These are phyloP conservation scores for Cordyceps sp. DNA, from an alignment of 2,329 filamentous ascomycete genomes.

Conservation along the genomic window DNA sequence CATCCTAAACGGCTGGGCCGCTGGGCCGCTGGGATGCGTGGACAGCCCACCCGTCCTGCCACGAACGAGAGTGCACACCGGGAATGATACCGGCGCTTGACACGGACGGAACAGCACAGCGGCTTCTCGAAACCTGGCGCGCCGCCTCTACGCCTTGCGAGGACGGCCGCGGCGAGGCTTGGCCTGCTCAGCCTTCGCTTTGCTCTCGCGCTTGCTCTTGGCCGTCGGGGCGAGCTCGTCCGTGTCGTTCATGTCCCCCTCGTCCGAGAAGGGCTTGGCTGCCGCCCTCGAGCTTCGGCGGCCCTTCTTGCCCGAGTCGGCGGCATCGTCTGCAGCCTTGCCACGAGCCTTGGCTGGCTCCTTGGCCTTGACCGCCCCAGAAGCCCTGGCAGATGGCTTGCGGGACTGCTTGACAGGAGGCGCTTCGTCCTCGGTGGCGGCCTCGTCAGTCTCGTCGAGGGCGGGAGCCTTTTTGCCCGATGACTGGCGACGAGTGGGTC, in stretches of 20 bases:
- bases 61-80: no score
- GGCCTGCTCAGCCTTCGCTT: slow-evolving; percentile 8
- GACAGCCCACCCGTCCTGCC: no score
- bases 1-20: no score
- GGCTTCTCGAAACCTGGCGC: neutral
- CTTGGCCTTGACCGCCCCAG: slow-evolving; percentile 1
- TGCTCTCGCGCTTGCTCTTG: slow-evolving; percentile 11
- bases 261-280: slow-evolving; percentile 2
- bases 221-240: slow-evolving; percentile 12
- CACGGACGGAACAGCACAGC: neutral
- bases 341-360: slow-evolving; percentile 1
- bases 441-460: slow-evolving; percentile 5
- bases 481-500: slow-evolving; percentile 1
- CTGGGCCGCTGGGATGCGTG: no score
- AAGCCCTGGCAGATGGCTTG: slow-evolving; percentile 1
- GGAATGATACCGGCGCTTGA: no score
- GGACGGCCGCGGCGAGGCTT: slow-evolving; percentile 9
- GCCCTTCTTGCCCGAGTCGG: slow-evolving; percentile 1
- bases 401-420: slow-evolving; percentile 2
- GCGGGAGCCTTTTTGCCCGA: slow-evolving; percentile 4
- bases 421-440: slow-evolving; percentile 5
- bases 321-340: slow-evolving; percentile 1
- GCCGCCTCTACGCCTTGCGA: slow-evolving; percentile 7
- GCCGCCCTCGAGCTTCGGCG: slow-evolving; percentile 1
- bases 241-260: slow-evolving; percentile 1